Evolutionary conservation across 192 early-diverging fungal genomes (phyloP).

Genomic region (Coemansia sp.): DNA sequence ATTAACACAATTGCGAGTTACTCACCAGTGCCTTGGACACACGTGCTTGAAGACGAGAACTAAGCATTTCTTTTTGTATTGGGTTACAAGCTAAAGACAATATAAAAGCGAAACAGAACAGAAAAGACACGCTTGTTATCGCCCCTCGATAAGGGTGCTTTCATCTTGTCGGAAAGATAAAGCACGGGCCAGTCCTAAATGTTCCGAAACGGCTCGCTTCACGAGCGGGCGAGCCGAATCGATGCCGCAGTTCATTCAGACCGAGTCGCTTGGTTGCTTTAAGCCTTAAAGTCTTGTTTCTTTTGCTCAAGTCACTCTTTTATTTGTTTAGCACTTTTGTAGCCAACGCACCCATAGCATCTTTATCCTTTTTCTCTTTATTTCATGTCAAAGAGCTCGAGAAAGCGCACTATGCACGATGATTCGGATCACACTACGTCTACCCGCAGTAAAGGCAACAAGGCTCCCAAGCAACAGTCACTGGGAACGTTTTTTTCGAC

Average conservation of each 20-base stretch:
- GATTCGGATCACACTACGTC: slow-evolving; percentile 1
- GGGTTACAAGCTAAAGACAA: background rate
- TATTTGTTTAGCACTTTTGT: background rate
- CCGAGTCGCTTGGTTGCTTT: background rate
- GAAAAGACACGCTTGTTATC: slow-evolving; percentile 4
- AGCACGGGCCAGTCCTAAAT: slow-evolving; percentile 8
- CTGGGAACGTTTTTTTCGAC: slow-evolving; percentile 16
- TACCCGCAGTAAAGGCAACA: background rate
- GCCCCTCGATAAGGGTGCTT: background rate
- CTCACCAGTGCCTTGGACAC: slow-evolving; percentile 41
- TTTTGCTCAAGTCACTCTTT: background rate
- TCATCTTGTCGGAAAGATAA: slow-evolving; percentile 6
- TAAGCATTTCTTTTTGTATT: slow-evolving; percentile 27
- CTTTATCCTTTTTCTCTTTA: slow-evolving; percentile 4
- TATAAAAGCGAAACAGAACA: background rate
- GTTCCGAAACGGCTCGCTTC: slow-evolving; percentile 10
- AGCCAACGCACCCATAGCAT: background rate
- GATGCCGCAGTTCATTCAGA: background rate
- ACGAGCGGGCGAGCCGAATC: background rate
- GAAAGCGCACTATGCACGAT: slow-evolving; percentile 9
- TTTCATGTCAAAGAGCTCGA: slow-evolving; percentile 9
- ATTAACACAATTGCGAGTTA: slow-evolving; percentile 1
- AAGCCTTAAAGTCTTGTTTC: background rate
- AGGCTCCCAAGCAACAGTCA: slow-evolving; percentile 9
- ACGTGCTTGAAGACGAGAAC: slow-evolving; percentile 36